A percentile compares a stretch with the other conserved stretches of the same genome.
phyloP scores from a whole-genome alignment of 176 grass and related monocot species.

The Canna indica region DNA sequence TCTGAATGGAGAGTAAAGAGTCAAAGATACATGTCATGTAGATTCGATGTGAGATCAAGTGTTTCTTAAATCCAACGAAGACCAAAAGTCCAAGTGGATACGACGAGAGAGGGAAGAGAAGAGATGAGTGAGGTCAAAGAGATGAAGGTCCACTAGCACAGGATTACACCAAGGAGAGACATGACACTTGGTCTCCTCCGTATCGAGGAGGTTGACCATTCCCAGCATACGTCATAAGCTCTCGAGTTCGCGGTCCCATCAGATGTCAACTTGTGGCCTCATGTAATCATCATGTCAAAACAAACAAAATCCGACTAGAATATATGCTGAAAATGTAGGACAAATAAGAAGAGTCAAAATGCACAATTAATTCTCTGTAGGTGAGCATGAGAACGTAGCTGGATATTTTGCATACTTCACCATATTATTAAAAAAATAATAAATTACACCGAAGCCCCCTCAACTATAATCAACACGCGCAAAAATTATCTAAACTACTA shows the following conservation, averaged over 20 bases:
- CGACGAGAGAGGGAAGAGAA: neutral
- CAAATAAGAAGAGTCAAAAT: too few relatives aligned
- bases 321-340: too few relatives aligned
- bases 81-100: neutral
- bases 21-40: too few relatives aligned
- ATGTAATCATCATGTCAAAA: neutral
- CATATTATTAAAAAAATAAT: too few relatives aligned
- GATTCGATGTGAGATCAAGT: too few relatives aligned
- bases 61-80: neutral
- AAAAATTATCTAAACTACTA: too few relatives aligned
- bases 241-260: constrained; percentile 5
- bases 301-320: too few relatives aligned
- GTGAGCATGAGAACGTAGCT: too few relatives aligned
- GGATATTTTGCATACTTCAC: too few relatives aligned
- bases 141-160: neutral
- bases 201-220: neutral
- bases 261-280: neutral
- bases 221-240: neutral
- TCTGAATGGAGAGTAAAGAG: neutral
- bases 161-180: neutral
- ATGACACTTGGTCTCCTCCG: neutral
- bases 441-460: too few relatives aligned
- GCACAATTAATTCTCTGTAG: too few relatives aligned
- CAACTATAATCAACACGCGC: too few relatives aligned
- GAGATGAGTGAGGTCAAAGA: neutral